Evolutionary conservation across 768 basidiomycete species (phyloP).

Genomic region (Hortiboletus flavorubellus): DNA sequence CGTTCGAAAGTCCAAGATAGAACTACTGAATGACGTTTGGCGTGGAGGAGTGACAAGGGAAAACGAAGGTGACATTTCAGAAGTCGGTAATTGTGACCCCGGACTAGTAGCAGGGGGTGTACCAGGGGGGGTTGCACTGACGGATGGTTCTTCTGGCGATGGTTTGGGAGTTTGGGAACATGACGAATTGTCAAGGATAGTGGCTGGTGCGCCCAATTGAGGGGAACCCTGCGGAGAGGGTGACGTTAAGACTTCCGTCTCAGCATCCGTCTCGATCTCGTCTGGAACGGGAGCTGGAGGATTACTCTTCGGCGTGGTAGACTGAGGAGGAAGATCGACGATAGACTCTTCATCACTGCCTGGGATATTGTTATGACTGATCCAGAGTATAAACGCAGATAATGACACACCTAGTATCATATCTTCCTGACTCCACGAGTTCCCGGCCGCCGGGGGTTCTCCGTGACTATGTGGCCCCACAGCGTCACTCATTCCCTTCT

Average conservation of each 20-base stretch:
- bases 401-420: conserved; percentile 17
- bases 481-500: conserved; percentile 27
- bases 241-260: conserved; percentile 29
- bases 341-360: conserved; percentile 40
- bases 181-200: conserved; percentile 15
- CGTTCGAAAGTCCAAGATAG: conserved; percentile 52
- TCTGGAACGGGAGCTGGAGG: conserved; percentile 11
- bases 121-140: conserved; percentile 25
- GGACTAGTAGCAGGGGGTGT: conserved; percentile 18
- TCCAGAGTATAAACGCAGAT: not conserved
- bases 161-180: conserved; percentile 3
- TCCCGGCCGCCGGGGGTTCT: conserved; percentile 18
- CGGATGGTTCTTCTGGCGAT: conserved; percentile 2
- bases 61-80: conserved; percentile 17
- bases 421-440: conserved; percentile 17
- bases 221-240: conserved; percentile 21
- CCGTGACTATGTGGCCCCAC: conserved; percentile 22
- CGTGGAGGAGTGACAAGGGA: conserved; percentile 48
- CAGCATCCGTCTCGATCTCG: conserved; percentile 22
- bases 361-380: conserved; percentile 14
- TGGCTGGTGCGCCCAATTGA: conserved; percentile 2
- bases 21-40: conserved; percentile 37
- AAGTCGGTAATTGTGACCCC: not conserved
- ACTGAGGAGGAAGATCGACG: conserved; percentile 17
- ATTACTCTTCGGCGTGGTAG: conserved; percentile 27